Percentiles rank a stretch among this genome's conserved stretches.
Evolutionary conservation across 345 rosid species (phyloP).

Genomic region (Euclidium syriacum): DNA sequence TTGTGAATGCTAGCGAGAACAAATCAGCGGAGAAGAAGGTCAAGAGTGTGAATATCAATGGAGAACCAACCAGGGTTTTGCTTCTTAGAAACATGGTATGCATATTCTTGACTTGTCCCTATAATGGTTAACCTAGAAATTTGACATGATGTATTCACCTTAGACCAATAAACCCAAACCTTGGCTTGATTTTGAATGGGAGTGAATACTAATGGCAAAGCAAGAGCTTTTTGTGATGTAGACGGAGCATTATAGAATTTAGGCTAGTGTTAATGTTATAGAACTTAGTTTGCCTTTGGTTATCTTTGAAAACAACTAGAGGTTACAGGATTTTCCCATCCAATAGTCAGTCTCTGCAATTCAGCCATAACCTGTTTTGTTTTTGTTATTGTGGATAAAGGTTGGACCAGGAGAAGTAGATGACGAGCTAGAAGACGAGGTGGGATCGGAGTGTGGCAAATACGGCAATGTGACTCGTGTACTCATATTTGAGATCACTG

Average conservation of each 20-base stretch:
- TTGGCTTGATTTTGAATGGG: not conserved
- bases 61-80: slow-evolving; percentile 80
- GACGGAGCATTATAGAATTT: not conserved
- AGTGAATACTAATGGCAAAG: not conserved
- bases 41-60: slow-evolving; percentile 78
- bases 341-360: not conserved
- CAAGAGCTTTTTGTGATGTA: not conserved
- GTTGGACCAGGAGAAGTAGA: slow-evolving; percentile 99
- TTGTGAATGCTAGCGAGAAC: slow-evolving; percentile 81
- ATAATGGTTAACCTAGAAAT: too few relatives aligned
- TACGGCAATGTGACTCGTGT: slow-evolving; percentile 89
- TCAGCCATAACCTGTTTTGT: not conserved
- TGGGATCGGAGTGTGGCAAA: slow-evolving; percentile 87
- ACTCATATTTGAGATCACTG: slow-evolving; percentile 95
- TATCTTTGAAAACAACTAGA: not conserved
- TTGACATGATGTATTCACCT: not conserved
- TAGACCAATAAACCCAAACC: not conserved
- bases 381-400: slow-evolving; percentile 43
- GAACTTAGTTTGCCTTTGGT: not conserved
- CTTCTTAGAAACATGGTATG: slow-evolving; percentile 91
- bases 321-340: not conserved
- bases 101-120: too few relatives aligned
- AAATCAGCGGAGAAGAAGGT: slow-evolving; percentile 82
- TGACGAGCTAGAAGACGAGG: slow-evolving; percentile 96
- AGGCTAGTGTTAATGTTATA: slow-evolving; percentile 1